Percentiles rank a stretch among this genome's conserved stretches.
These are phyloP conservation scores for Globisporangium perplexum DNA, from an alignment of 352 stramenopile species.

Conservation along the genomic window DNA sequence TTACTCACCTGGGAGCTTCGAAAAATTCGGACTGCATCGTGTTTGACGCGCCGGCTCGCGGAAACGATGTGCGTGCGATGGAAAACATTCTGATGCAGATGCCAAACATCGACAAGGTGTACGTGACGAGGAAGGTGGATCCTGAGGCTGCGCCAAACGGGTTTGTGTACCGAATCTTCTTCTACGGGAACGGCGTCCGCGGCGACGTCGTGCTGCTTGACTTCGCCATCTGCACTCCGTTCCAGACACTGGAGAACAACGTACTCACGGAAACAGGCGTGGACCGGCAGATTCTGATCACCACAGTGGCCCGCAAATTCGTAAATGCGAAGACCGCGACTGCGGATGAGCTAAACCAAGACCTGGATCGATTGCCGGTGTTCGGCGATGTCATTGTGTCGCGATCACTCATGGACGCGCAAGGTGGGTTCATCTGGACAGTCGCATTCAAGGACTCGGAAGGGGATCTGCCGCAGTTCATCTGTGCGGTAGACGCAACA, in stretches of 20 bases:
- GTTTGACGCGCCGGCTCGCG: conserved; percentile 47
- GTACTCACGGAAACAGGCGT: conserved; percentile 33
- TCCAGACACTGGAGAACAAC: conserved; percentile 69
- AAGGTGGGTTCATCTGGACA: conserved; percentile 74
- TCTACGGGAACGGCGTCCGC: conserved; percentile 67
- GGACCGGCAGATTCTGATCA: conserved; percentile 23
- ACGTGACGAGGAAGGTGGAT: conserved; percentile 46
- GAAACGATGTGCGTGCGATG: conserved; percentile 33
- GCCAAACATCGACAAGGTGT: conserved; percentile 74
- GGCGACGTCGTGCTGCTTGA: conserved; percentile 20
- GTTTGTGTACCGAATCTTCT: conserved; percentile 70
- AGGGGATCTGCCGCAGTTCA: conserved; percentile 67
- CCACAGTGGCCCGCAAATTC: conserved; percentile 49
- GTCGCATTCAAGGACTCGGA: conserved; percentile 64
- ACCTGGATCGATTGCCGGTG: conserved; percentile 49
- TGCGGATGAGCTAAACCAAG: conserved; percentile 30
- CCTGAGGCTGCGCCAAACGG: conserved; percentile 32
- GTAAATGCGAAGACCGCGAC: conserved; percentile 31
- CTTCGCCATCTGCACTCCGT: conserved; percentile 25
- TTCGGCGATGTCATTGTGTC: conserved; percentile 60
- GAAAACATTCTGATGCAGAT: conserved; percentile 45
- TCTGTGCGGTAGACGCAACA: conserved; percentile 42
- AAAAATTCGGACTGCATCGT: conserved; percentile 44
- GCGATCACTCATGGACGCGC: conserved; percentile 51
- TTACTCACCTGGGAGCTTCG: conserved; percentile 31